These are phyloP conservation scores for Hymenochaete sp. DNA, from an alignment of 1,284 basidiomycete genomes.

Conservation along the genomic window DNA sequence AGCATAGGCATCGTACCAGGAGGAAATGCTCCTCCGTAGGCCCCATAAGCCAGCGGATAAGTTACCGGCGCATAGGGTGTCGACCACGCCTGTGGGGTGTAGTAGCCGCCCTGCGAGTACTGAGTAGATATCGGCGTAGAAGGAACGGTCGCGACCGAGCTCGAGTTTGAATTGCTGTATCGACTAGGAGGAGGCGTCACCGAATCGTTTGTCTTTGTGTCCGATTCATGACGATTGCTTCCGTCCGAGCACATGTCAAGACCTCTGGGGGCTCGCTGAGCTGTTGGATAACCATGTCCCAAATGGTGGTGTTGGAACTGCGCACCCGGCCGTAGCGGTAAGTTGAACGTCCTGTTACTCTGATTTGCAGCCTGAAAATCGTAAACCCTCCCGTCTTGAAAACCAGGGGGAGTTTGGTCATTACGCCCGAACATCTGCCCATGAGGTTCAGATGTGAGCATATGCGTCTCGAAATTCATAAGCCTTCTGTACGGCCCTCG, in stretches of 20 bases:
- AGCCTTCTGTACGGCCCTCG: constrained; percentile 13
- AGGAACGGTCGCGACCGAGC: constrained; percentile 23
- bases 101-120: constrained; percentile 42
- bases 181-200: constrained; percentile 22
- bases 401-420: too few relatives aligned
- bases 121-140: too few relatives aligned
- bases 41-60: constrained; percentile 40
- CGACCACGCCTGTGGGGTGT: constrained; percentile 44
- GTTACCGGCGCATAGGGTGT: constrained; percentile 42
- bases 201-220: constrained; percentile 26
- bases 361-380: too few relatives aligned
- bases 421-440: too few relatives aligned
- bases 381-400: too few relatives aligned
- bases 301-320: too few relatives aligned
- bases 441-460: too few relatives aligned
- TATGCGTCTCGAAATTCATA: constrained; percentile 4
- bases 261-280: too few relatives aligned
- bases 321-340: too few relatives aligned
- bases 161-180: constrained; percentile 18
- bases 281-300: too few relatives aligned
- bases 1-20: constrained; percentile 6
- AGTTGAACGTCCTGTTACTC: constrained; percentile 1
- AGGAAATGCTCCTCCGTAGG: constrained; percentile 10
- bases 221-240: constrained; percentile 13
- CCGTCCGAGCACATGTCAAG: too few relatives aligned